Base-by-base conservation (phyloP, 176 grass and related monocot genomes). In the Poa pratensis region DNA sequence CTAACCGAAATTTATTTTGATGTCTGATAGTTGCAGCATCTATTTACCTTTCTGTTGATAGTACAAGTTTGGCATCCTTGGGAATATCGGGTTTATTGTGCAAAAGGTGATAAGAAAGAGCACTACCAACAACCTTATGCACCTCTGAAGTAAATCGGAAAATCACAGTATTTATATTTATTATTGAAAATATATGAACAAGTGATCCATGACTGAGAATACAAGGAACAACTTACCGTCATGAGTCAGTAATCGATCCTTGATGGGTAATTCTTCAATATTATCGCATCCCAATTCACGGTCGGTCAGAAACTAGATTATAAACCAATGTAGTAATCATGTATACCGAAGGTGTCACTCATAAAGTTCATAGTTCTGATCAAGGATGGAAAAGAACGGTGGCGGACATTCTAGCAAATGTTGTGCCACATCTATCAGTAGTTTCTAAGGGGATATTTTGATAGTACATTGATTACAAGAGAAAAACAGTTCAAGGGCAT, bases 231-330 rank as follows among this genome's bases (percentile, higher is more conserved):
- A 80, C 90, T 94, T 77, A 94, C 95, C 82, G 49, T 91, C 79
- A 57, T 82, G 85, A 77, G 90, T 92, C 32, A 97, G 85, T 70
- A 89, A 57, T 86, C 81, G 90, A 73, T 92, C 92, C 67, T 81
- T 91, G 53, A 97, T 93, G 26, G 68, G 67, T 86, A 97, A 60
- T 81, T 88, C 57, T 61, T 97, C 84, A 87, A 94, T 84, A 80
- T 94, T 75, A 78, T 87, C 78, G 83, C 95, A 94, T 49, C 91
- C 86, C 48, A 94, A 65, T 80, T 51, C 64, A 76, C 65, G 61
- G 43, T 79, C 40, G 80, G 78, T 86, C 45, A 97, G 81, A 85
- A 94, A 97, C 95, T 97, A 59, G 51, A 80, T 20, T 34, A 84
- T 14, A 75, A 39, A 66, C 34, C 18, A 75, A 37, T 52, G 12